Percentiles rank a stretch among this genome's conserved stretches.
phyloP scores from a whole-genome alignment of 139 green algal genomes.

The Tetratostichococcus sp. region DNA sequence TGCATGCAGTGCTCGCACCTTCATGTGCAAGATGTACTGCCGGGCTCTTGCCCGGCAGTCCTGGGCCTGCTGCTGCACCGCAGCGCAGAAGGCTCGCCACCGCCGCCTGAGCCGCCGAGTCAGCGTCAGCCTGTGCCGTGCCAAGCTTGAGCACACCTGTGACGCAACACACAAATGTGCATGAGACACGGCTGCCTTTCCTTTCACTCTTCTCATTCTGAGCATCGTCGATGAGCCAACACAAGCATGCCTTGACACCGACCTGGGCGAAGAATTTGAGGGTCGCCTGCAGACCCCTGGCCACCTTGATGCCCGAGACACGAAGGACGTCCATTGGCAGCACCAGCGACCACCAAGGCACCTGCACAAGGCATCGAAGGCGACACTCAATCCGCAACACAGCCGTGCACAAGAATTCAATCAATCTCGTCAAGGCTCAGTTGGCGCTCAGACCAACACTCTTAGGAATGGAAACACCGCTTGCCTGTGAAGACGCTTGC shows the following conservation, averaged over 20 bases:
- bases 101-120: not conserved
- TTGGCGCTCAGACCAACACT: too few species aligned
- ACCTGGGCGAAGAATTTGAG: slow-evolving; percentile 23
- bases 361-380: slow-evolving; percentile 14
- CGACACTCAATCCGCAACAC: not conserved
- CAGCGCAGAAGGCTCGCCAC: not conserved
- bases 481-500: not conserved
- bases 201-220: too few species aligned
- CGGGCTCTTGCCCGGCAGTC: not conserved
- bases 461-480: too few species aligned
- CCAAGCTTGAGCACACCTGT: slow-evolving; percentile 16
- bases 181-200: too few species aligned
- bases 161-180: too few species aligned
- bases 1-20: too few species aligned
- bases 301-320: slow-evolving; percentile 20
- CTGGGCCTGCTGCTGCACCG: not conserved
- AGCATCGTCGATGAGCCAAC: too few species aligned
- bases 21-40: not conserved
- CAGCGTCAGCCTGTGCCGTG: slow-evolving; percentile 22
- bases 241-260: too few species aligned
- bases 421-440: too few species aligned
- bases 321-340: slow-evolving; percentile 27
- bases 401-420: too few species aligned
- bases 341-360: slow-evolving; percentile 24
- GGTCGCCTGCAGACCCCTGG: slow-evolving; percentile 22